Evolutionary conservation across 768 basidiomycete species (phyloP).

Genomic region (Coprinopsis marcescibilis): DNA sequence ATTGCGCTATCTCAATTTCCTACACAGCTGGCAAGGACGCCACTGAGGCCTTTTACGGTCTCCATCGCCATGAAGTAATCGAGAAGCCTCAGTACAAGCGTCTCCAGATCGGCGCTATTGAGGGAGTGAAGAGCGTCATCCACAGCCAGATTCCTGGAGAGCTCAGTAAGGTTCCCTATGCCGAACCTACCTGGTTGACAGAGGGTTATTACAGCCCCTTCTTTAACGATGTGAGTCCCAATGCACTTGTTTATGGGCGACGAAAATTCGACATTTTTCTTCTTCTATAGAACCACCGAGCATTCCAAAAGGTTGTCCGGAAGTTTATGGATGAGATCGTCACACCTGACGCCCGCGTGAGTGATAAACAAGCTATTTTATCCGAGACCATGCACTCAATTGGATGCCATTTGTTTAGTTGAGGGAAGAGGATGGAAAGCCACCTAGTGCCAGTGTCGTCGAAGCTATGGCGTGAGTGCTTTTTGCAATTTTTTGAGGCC

Average conservation of each 20-base stretch:
- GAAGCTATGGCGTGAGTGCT: conserved; percentile 49
- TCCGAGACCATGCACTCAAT: conserved; percentile 50
- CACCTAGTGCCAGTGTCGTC: conserved; percentile 62
- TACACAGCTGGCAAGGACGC: conserved; percentile 80
- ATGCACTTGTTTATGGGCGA: conserved; percentile 23
- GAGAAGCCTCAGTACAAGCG: conserved; percentile 67
- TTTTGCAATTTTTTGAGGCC: not conserved
- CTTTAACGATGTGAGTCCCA: conserved; percentile 58
- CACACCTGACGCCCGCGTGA: conserved; percentile 37
- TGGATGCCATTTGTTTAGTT: conserved; percentile 27
- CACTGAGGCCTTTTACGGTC: conserved; percentile 82
- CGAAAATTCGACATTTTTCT: conserved; percentile 20
- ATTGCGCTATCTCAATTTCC: conserved; percentile 26
- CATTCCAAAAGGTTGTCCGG: conserved; percentile 56
- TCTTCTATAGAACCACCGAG: conserved; percentile 43
- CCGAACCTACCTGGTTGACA: conserved; percentile 80
- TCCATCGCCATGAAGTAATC: conserved; percentile 85
- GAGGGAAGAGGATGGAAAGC: conserved; percentile 78
- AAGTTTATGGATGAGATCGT: conserved; percentile 69
- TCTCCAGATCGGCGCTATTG: conserved; percentile 68
- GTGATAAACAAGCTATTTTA: conserved; percentile 74
- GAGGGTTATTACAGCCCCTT: conserved; percentile 64
- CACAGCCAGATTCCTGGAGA: conserved; percentile 45
- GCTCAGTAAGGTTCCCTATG: conserved; percentile 77
- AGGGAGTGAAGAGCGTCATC: conserved; percentile 55